Evolutionary conservation across 2,329 filamentous ascomycete genomes (phyloP).

Genomic region (Xylariaceae sp.): DNA sequence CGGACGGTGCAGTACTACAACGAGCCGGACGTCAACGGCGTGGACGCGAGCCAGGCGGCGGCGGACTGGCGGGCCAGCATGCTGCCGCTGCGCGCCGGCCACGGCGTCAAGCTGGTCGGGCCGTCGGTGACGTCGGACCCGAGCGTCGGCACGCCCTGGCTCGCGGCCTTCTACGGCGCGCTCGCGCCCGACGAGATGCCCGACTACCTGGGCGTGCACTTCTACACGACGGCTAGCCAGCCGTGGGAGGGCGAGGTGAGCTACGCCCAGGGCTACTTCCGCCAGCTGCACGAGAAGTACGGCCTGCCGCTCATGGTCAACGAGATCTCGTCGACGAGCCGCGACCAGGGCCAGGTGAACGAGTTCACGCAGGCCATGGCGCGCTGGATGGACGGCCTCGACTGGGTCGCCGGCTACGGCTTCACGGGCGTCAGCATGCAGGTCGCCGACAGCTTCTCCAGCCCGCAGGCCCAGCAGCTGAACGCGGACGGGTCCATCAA

Average conservation of each 20-base stretch:
- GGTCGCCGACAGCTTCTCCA: slow-evolving; percentile 34
- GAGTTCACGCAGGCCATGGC: slow-evolving; percentile 30
- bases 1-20: slow-evolving; percentile 35
- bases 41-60: slow-evolving; percentile 24
- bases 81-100: slow-evolving; percentile 19
- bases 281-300: slow-evolving; percentile 27
- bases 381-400: slow-evolving; percentile 32
- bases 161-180: slow-evolving; percentile 28
- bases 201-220: slow-evolving; percentile 34
- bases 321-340: slow-evolving; percentile 34
- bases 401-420: slow-evolving; percentile 33
- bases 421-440: slow-evolving; percentile 34
- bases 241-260: slow-evolving; percentile 19
- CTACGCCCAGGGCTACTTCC: slow-evolving; percentile 29
- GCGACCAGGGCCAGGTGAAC: slow-evolving; percentile 26
- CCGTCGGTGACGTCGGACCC: slow-evolving; percentile 31
- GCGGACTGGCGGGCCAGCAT: slow-evolving; percentile 28
- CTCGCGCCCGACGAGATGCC: slow-evolving; percentile 23
- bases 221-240: slow-evolving; percentile 23
- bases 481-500: slow-evolving; percentile 29
- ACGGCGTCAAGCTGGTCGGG: slow-evolving; percentile 27
- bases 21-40: slow-evolving; percentile 32
- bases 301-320: slow-evolving; percentile 24
- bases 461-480: slow-evolving; percentile 35
- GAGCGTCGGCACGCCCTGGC: slow-evolving; percentile 26